Conservation (phyloP, 257 asterid species). For the Osmanthus fragrans region DNA sequence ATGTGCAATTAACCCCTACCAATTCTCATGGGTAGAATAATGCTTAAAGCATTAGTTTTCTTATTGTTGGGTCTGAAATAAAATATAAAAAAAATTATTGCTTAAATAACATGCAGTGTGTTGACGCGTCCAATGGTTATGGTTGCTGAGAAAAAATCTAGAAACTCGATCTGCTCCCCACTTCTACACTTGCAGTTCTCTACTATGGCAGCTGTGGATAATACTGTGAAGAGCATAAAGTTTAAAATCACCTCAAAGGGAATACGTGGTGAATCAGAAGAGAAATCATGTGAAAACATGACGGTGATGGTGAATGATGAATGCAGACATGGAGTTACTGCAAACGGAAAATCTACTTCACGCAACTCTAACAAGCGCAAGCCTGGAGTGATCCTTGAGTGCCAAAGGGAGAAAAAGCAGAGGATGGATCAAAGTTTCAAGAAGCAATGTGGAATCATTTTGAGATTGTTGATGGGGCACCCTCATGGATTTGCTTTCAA, state of each 20-base stretch:
- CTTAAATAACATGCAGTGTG: conserved; percentile 9
- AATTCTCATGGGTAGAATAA: neutral
- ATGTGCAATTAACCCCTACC: neutral
- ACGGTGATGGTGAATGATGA: conserved; percentile 14
- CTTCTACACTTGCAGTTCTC: conserved; percentile 21
- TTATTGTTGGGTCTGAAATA: neutral
- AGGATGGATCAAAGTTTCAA: conserved; percentile 58
- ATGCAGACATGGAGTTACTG: neutral
- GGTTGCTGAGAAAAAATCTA: conserved; percentile 25
- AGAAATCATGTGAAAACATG: conserved; percentile 20
- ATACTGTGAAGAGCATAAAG: conserved; percentile 32
- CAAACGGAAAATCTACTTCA: conserved; percentile 13
- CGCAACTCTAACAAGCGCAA: conserved; percentile 50
- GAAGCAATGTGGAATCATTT: conserved; percentile 45
- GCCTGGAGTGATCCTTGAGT: conserved; percentile 32
- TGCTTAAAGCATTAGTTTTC: neutral
- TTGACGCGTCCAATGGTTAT: neutral
- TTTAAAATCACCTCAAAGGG: conserved; percentile 51
- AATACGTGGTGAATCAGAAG: conserved; percentile 29
- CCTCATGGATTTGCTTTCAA: conserved; percentile 42
- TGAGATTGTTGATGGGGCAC: conserved; percentile 55
- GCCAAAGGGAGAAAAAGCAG: conserved; percentile 42
- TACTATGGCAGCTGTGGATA: conserved; percentile 35
- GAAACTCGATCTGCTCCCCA: conserved; percentile 9
- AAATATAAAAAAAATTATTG: neutral